Percentiles rank a stretch among this genome's conserved stretches.
Conservation (phyloP, 108 stramenopile genomes). For the Phaeodactylum tricornutum region DNA sequence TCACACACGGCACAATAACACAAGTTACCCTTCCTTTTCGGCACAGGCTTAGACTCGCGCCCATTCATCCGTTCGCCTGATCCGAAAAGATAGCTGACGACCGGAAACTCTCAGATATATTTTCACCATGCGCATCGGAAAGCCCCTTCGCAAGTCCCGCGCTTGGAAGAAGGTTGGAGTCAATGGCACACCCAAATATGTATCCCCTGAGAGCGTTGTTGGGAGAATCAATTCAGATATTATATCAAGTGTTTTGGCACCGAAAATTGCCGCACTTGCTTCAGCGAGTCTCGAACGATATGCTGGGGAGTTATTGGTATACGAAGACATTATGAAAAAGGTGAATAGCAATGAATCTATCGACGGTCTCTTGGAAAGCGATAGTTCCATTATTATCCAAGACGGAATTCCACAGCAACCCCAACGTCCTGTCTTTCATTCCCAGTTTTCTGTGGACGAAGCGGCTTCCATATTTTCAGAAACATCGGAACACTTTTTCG, state of each 20-base stretch:
- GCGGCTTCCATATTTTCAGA: conserved; percentile 34
- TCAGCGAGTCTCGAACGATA: conserved; percentile 35
- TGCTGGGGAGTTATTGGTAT: conserved; percentile 33
- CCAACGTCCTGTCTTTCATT: conserved; percentile 25
- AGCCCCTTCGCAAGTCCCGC: background rate
- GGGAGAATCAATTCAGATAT: conserved; percentile 64
- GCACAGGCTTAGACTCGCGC: too few species aligned
- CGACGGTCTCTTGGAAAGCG: conserved; percentile 15
- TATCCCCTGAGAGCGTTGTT: conserved; percentile 39
- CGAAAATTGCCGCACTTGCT: conserved; percentile 37
- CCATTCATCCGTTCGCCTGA: too few species aligned
- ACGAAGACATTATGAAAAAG: conserved; percentile 19
- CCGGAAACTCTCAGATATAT: too few species aligned
- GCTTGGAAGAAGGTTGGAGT: conserved; percentile 4
- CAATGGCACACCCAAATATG: conserved; percentile 23
- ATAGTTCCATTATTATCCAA: conserved; percentile 6
- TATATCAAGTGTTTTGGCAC: conserved; percentile 40
- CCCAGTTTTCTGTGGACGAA: conserved; percentile 44
- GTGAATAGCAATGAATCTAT: background rate
- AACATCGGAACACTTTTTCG: conserved; percentile 47
- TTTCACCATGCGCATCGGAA: conserved; percentile 5
- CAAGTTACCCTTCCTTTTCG: too few species aligned
- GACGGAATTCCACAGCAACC: conserved; percentile 15
- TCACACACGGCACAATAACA: too few species aligned
- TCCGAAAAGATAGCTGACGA: too few species aligned